These are phyloP conservation scores for Sophora flavescens DNA, from an alignment of 306 rosid species.

Conservation along the genomic window DNA sequence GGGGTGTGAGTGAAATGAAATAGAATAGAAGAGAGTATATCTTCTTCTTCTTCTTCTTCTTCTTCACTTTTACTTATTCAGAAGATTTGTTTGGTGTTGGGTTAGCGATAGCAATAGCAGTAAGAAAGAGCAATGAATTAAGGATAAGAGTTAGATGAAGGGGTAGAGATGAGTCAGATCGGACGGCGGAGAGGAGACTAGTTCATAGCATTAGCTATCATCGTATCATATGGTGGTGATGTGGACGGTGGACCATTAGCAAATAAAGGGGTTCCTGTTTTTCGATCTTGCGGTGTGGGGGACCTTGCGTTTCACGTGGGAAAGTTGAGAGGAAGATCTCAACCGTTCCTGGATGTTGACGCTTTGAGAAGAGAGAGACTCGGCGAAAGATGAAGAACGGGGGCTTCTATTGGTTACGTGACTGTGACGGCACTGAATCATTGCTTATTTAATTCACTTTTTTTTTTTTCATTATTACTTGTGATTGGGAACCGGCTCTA, in stretches of 20 bases:
- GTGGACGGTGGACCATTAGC: constrained; percentile 25
- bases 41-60: background rate
- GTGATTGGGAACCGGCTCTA: too few relatives aligned
- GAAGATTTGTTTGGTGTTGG: background rate
- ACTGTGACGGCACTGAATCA: background rate
- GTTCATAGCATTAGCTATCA: constrained; percentile 42
- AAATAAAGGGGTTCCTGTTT: background rate
- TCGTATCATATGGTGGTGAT: constrained; percentile 47
- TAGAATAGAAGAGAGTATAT: background rate
- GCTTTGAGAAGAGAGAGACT: too few relatives aligned
- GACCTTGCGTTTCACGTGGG: constrained; percentile 50
- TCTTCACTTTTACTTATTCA: constrained; percentile 1
- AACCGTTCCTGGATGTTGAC: background rate
- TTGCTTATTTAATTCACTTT: too few relatives aligned
- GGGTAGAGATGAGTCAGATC: constrained; percentile 49
- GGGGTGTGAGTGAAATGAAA: constrained; percentile 17
- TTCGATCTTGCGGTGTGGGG: background rate
- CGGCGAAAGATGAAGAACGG: background rate
- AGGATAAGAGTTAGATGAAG: constrained; percentile 62
- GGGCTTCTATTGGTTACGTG: background rate
- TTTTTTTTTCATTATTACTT: too few relatives aligned
- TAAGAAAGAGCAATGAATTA: constrained; percentile 8
- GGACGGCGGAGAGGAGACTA: constrained; percentile 41
- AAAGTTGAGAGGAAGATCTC: background rate
- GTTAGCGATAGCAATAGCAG: background rate